Conservation (phyloP, 176 grass and related monocot genomes). For the Musa schizocarpa region DNA sequence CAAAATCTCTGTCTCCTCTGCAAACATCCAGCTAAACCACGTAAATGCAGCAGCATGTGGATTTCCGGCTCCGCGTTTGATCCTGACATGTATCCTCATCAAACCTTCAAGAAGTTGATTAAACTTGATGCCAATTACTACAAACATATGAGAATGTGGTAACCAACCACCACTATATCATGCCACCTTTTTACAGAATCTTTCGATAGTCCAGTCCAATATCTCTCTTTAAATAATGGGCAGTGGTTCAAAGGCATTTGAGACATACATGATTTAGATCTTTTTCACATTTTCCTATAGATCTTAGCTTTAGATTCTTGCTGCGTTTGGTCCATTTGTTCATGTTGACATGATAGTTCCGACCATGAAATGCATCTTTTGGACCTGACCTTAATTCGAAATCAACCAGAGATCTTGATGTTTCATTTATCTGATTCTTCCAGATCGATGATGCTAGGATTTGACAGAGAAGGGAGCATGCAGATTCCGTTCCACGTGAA, state of each 20-base stretch:
- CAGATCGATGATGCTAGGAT: not conserved
- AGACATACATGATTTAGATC: not conserved
- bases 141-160: not conserved
- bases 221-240: not conserved
- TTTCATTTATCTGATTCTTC: not conserved
- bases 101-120: not conserved
- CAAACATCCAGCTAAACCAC: no score
- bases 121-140: not conserved
- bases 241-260: conserved; percentile 1
- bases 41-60: no score
- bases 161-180: not conserved
- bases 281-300: not conserved
- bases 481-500: conserved; percentile 12
- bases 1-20: no score
- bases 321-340: not conserved
- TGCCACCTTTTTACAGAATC: not conserved
- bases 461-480: not conserved
- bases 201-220: not conserved
- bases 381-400: not conserved
- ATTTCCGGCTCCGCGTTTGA: no score
- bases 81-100: no score
- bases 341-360: not conserved
- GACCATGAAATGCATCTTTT: not conserved
- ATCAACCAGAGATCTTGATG: no score
- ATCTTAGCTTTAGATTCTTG: conserved; percentile 1